Base-by-base conservation (phyloP, 148 eudicot genomes). In the Talinum fruticosum region DNA sequence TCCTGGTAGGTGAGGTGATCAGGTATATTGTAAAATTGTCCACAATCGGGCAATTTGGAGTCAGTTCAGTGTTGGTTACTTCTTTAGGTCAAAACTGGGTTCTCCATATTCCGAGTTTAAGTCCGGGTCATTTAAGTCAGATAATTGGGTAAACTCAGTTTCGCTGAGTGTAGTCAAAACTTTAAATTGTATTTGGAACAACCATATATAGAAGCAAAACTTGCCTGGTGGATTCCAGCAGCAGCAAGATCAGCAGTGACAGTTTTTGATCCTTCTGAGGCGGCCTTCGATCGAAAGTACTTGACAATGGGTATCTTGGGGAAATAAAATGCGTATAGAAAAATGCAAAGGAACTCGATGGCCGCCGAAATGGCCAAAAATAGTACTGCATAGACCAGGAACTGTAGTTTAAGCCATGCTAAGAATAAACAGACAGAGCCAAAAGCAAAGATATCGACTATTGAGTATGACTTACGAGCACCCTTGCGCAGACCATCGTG, bases 231-330 rank as follows among this genome's bases (percentile, higher is more conserved):
- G 69, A 90, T 84, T 23, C 92, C 94, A 34, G 82, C 94, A 45
- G 92, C 90, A 37, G 79, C 84, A 29, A 90, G 88, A 45, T 90
- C 94, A 71, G 84, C 74, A 24, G 82, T 30, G 51, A 90, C 94
- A 44, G 94, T 90, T 80, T 81, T 84, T 16, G 90, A 90, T 53
- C 92, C 94, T 82, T 87, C 89, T 0, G 84, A 44, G 28, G 92
- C 87, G 26, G 94, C 94, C 76, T 88, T 90, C 65, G 79, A 21
- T n/a, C 92, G 90, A 44, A 80, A 90, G 69, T 88, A 79, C 89
- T 90, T 90, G 33, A 90, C 86, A 53, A 88, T 84, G 21, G 92
- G 92, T 69, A 90, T 53, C 68, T 79, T 88, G 8, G 94, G 83
- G 75, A 90, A 88, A 71, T 81, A 72, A 29, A 44, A 76, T n/a